Conservation (phyloP, 306 rosid genomes). For the Acacia acuminata region DNA sequence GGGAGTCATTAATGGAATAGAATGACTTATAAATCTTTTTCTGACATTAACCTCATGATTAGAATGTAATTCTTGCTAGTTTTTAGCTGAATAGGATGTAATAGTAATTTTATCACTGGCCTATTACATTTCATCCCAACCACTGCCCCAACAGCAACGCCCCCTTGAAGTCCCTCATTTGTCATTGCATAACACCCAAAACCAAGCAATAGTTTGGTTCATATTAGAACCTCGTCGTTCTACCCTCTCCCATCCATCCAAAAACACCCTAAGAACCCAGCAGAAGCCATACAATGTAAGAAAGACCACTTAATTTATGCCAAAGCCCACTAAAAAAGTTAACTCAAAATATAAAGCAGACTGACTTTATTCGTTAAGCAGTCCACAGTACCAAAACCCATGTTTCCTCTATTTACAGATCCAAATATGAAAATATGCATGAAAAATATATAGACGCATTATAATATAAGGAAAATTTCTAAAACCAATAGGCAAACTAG, state of each 20-base stretch:
- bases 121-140: background rate
- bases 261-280: background rate
- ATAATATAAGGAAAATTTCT: constrained; percentile 7
- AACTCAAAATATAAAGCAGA: constrained; percentile 9
- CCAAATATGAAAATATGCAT: constrained; percentile 7
- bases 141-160: no score
- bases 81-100: background rate
- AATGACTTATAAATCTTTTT: background rate
- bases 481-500: constrained; percentile 14
- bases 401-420: constrained; percentile 21
- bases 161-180: background rate
- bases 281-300: background rate
- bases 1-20: background rate
- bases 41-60: background rate
- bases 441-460: background rate
- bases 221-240: no score
- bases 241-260: background rate
- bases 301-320: constrained; percentile 3
- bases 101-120: background rate
- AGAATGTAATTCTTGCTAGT: background rate
- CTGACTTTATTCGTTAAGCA: background rate
- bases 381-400: constrained; percentile 18
- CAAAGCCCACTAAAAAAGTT: background rate
- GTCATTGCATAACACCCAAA: background rate
- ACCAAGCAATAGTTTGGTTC: no score